These are phyloP conservation scores for Penicillium herquei DNA, from an alignment of 495 filamentous ascomycete species.

Conservation along the genomic window DNA sequence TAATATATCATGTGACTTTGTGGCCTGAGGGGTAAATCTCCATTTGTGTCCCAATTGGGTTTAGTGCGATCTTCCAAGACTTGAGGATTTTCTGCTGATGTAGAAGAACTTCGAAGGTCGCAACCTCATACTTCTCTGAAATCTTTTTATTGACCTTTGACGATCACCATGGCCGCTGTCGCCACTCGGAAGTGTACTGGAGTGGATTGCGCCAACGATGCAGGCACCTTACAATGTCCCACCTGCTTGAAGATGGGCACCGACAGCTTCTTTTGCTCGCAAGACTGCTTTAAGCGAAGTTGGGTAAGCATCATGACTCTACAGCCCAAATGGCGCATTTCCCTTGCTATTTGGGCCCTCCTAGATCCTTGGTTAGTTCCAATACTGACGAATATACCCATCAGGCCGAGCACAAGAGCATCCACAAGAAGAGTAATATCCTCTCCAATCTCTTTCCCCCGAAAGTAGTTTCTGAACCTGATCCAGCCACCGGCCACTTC, in stretches of 20 bases:
- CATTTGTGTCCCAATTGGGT: too few relatives aligned
- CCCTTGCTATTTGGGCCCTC: too few relatives aligned
- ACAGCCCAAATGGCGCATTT: too few relatives aligned
- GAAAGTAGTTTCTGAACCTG: slow-evolving; percentile 78
- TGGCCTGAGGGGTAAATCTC: too few relatives aligned
- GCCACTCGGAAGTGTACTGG: slow-evolving; percentile 73
- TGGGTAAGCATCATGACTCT: slow-evolving; percentile 64
- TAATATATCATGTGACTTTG: too few relatives aligned
- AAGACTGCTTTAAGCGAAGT: slow-evolving; percentile 98
- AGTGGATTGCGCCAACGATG: slow-evolving; percentile 77
- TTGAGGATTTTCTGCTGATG: too few relatives aligned
- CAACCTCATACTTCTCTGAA: too few relatives aligned
- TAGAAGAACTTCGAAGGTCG: too few relatives aligned
- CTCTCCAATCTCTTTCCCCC: slow-evolving; percentile 66
- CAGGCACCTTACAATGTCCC: slow-evolving; percentile 84
- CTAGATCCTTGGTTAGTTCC: not conserved
- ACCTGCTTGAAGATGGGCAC: slow-evolving; percentile 88
- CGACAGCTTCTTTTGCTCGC: slow-evolving; percentile 94
- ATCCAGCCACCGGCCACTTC: slow-evolving; percentile 82
- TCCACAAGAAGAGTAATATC: slow-evolving; percentile 84
- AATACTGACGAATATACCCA: slow-evolving; percentile 11
- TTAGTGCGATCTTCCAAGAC: too few relatives aligned
- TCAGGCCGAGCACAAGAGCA: slow-evolving; percentile 78
- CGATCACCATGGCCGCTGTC: slow-evolving; percentile 20
- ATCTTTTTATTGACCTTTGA: too few relatives aligned